Base-by-base conservation (phyloP, 352 stramenopile species). In the Blastocystis sp. region DNA sequence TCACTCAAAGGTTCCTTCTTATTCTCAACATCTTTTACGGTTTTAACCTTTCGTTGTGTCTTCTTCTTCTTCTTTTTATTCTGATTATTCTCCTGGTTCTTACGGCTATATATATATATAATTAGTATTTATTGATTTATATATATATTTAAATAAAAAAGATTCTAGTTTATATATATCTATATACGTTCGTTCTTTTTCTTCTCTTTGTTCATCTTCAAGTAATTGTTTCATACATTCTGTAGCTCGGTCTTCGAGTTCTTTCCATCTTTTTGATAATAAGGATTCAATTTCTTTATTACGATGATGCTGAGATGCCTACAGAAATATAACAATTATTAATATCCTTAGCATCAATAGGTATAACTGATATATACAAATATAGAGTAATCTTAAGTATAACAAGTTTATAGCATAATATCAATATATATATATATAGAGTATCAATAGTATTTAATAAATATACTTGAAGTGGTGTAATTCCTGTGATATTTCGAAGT, bases 51-150 rank as follows among this genome's bases (percentile, higher is more conserved):
- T n/a, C n/a, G n/a, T n/a, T n/a, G n/a, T n/a, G n/a, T 35, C 18
- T 62, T 62, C 18, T 54, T 59, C 35, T 13, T n/a, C 35, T 62
- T 62, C 11, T 25, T 59, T 30, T 43, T 43, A 18, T 55, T 47
- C 11, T 40, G 23, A 19, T 31, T 28, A 25, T 62, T 62, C 10
- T n/a, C 27, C 16, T 10, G 9, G 34, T 28, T 21, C 40, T 62
- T 18, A 27, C 24, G 6, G 19, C 52, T 52, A 31, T 41, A n/a
- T 2, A 4, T 59, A 16, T 52, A 1, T 9, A 11, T 5, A 23
- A 28, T 25, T 55, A 36, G 36, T 21, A 33, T 23, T 28, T 13
- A 10, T 11, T 34, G 18, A 43, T 25, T 16, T 34, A 19, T 58
- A 21, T 16, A 21, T 21, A 2, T 24, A 19, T 16, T 31, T 43